phyloP scores from a whole-genome alignment of 2,329 filamentous ascomycete genomes.

The Claviceps fusiformis region DNA sequence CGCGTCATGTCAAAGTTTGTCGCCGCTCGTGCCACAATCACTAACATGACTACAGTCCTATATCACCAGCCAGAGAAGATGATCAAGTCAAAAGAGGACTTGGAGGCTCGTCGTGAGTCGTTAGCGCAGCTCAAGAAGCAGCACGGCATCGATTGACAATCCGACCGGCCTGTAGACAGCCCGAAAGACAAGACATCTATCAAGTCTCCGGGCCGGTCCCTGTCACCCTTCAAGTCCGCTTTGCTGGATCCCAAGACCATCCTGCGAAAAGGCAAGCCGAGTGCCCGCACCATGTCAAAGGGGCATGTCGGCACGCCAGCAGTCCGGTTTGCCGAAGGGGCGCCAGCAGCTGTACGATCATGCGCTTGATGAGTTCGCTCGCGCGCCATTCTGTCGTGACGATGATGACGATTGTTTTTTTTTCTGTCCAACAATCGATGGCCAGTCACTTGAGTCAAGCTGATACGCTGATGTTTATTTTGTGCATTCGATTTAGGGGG shows the following conservation, averaged over 20 bases:
- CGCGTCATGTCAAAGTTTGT: neutral
- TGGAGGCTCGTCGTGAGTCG: conserved; percentile 87
- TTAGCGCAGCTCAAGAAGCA: conserved; percentile 97
- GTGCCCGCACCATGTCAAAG: conserved; percentile 19
- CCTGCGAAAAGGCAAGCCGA: conserved; percentile 28
- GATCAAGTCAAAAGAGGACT: conserved; percentile 77
- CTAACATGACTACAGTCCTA: conserved; percentile 30
- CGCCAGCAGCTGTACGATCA: conserved; percentile 22
- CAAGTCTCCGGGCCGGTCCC: conserved; percentile 50
- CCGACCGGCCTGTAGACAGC: conserved; percentile 52
- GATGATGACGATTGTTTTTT: neutral
- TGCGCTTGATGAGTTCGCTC: conserved; percentile 21
- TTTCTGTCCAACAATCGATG: neutral
- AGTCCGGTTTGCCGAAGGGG: conserved; percentile 29
- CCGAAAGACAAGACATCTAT: conserved; percentile 28
- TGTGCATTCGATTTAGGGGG: neutral
- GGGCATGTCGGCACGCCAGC: conserved; percentile 24
- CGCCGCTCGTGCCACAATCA: neutral
- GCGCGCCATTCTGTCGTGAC: neutral
- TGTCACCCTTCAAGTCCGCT: conserved; percentile 27
- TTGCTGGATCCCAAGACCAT: conserved; percentile 29
- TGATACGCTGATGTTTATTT: neutral
- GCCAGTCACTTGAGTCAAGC: neutral
- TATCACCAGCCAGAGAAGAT: conserved; percentile 56
- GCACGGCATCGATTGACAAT: conserved; percentile 96